Base-by-base conservation (phyloP, 2,329 filamentous ascomycete genomes). In the Colletotrichum tropicicola region DNA sequence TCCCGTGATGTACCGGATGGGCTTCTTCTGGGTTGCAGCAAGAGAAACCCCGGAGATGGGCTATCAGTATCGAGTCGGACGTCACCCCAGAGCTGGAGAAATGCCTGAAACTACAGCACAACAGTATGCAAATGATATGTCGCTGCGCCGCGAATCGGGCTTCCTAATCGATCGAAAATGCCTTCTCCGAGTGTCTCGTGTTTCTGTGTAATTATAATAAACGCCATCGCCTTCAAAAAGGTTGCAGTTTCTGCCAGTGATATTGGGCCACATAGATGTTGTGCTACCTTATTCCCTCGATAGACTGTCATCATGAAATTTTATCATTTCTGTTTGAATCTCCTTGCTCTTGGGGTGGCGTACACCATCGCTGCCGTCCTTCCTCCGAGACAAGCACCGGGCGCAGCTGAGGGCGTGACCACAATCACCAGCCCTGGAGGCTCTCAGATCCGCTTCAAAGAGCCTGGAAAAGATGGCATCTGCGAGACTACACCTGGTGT, bases 371-470 rank as follows among this genome's bases (percentile, higher is more conserved):
- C 32, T 6, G 56, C 41, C 5, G 56, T 59, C 35, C 27, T 59
- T 8, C 55, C 28, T 17, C 25, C 55, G 10, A 51, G 56, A 43
- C 56, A 59, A 27, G 56, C 45, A 17, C 56, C 56, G 4, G 35
- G 15, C n/a, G 45, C 32, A 17, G 56, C 35, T 12, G 35, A 51
- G 25, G 56, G 56, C 3, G 56, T 59, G 35, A 59, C 35, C 3
- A 59, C 45, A 5, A 59, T 59, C 35, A 59, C 45, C 6, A 59
- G 56, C 10, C 56, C 56, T 2, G 56, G 56, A 6, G 56, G 56
- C 3, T 59, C 45, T 3, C 35, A 27, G 10, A 60, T 60, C 3
- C 39, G 58, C 12, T 60, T 28, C 58, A 60, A 60, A 30, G 39
- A 60, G 9, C 58, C 58, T 4, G 56, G 56, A 0, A 59, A 59